Conservation (phyloP, 306 rosid genomes). For the Malus asiatica region DNA sequence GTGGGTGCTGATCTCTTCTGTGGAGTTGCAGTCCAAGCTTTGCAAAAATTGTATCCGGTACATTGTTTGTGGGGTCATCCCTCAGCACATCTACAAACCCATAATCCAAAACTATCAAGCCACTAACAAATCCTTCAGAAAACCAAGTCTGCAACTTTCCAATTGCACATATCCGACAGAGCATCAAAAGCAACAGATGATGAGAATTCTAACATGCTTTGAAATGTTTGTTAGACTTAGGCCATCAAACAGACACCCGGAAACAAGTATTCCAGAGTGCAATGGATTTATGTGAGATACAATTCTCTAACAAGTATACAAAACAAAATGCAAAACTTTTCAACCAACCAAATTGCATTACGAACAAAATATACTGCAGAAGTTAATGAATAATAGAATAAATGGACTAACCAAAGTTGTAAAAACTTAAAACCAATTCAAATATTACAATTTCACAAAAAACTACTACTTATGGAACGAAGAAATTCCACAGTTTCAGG, state of each 20-base stretch:
- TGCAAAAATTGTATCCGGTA: constrained; percentile 72
- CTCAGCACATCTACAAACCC: constrained; percentile 69
- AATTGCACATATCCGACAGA: not conserved
- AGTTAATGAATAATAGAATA: not conserved
- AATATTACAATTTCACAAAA: not conserved
- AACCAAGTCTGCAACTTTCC: not conserved
- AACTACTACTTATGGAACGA: not conserved
- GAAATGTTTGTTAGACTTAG: not conserved
- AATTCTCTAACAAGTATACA: not conserved
- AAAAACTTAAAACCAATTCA: not conserved
- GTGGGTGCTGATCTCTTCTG: constrained; percentile 79
- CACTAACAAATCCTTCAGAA: not conserved
- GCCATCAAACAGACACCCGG: not conserved
- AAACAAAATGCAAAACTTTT: not conserved
- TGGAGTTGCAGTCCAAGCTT: constrained; percentile 95
- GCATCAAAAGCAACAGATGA: not conserved
- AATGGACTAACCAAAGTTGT: not conserved
- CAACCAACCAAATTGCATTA: not conserved
- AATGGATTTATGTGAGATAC: not conserved
- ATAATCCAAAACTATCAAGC: constrained; percentile 6
- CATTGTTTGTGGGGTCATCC: constrained; percentile 92
- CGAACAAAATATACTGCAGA: not conserved
- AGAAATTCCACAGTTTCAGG: not conserved
- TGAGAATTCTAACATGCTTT: not conserved
- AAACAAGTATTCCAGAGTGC: not conserved